A percentile compares a stretch with the other conserved stretches of the same genome.
Evolutionary conservation across 257 asterid genomes (phyloP).

Genomic region (Forsythia suspensa): DNA sequence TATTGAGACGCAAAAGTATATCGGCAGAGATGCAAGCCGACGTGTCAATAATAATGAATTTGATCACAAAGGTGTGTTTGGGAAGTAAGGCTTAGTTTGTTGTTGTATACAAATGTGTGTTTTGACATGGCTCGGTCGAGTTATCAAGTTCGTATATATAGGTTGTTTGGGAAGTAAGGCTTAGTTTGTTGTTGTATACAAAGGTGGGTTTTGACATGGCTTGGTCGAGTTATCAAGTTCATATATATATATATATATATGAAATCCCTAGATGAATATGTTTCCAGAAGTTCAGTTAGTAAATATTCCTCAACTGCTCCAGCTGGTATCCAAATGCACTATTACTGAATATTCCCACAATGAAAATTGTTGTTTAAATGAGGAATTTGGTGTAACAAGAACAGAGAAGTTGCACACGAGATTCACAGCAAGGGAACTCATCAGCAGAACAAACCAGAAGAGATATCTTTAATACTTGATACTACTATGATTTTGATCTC

Average conservation of each 20-base stretch:
- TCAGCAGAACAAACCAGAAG: neutral
- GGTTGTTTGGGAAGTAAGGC: neutral
- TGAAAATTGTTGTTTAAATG: too few relatives aligned
- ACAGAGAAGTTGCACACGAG: neutral
- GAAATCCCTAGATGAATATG: conserved; percentile 13
- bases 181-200: neutral
- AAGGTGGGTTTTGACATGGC: conserved; percentile 24
- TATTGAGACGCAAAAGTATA: conserved; percentile 21
- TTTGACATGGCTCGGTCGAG: conserved; percentile 15
- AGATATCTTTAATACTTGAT: conserved; percentile 5
- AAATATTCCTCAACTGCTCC: conserved; percentile 7
- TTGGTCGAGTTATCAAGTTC: conserved; percentile 19
- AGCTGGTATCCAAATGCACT: too few relatives aligned
- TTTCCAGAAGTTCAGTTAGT: conserved; percentile 18
- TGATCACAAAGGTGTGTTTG: neutral
- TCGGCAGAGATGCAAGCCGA: conserved; percentile 22
- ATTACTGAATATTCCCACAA: too few relatives aligned
- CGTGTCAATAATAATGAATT: conserved; percentile 14
- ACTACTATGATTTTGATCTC: conserved; percentile 2
- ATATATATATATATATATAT: neutral
- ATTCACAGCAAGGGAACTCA: neutral
- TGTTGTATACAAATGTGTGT: conserved; percentile 18
- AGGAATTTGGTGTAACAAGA: conserved; percentile 4
- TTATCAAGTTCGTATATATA: too few relatives aligned
- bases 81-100: neutral